Conservation (phyloP, 176 grass and related monocot species). For the Musa beccarii region DNA sequence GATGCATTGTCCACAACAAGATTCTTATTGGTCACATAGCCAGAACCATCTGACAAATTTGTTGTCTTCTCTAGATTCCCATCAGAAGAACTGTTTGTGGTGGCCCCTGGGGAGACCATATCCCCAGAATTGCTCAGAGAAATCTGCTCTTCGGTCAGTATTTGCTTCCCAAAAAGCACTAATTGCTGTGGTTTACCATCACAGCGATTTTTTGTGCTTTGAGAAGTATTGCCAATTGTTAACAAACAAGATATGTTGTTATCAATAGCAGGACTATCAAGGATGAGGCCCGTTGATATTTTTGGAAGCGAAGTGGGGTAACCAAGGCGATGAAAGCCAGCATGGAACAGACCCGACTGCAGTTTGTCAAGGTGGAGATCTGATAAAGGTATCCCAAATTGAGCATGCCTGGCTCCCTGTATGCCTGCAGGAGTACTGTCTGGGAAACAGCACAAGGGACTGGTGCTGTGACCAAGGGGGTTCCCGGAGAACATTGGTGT, state of each 20-base stretch:
- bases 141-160: conserved; percentile 86
- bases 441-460: conserved; percentile 58
- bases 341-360: conserved; percentile 48
- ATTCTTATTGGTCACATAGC: conserved; percentile 37
- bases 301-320: conserved; percentile 30
- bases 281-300: conserved; percentile 43
- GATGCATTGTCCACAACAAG: conserved; percentile 28
- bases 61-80: conserved; percentile 27
- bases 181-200: conserved; percentile 46
- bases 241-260: conserved; percentile 78
- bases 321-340: conserved; percentile 41
- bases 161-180: conserved; percentile 84
- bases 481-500: conserved; percentile 43
- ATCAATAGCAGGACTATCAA: conserved; percentile 33
- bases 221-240: conserved; percentile 54
- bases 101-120: background rate
- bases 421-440: conserved; percentile 83
- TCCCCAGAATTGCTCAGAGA: conserved; percentile 34
- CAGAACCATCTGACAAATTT: conserved; percentile 32
- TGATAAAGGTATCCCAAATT: conserved; percentile 83
- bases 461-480: conserved; percentile 34
- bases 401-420: conserved; percentile 99
- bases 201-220: conserved; percentile 47
- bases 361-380: conserved; percentile 71
- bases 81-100: conserved; percentile 40